phyloP scores from a whole-genome alignment of 2,329 filamentous ascomycete species.

The Claviceps sp. region DNA sequence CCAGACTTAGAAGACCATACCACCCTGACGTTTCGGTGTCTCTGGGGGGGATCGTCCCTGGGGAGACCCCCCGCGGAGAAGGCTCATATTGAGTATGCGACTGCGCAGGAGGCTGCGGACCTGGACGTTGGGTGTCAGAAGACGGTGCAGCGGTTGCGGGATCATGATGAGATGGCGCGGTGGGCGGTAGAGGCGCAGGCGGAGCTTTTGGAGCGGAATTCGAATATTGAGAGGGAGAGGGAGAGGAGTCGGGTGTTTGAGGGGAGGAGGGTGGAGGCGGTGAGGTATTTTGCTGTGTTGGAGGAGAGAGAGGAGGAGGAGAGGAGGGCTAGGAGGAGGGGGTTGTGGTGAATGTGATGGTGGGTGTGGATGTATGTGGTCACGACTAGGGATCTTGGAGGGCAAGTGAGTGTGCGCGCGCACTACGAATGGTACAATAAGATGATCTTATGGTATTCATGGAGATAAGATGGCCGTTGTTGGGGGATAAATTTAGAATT shows the following conservation, averaged over 20 bases:
- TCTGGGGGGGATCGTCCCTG: slow-evolving; percentile 40
- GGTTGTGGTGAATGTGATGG: too few relatives aligned
- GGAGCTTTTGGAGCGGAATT: slow-evolving; percentile 30
- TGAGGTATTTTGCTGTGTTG: slow-evolving; percentile 23
- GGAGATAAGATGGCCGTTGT: too few relatives aligned
- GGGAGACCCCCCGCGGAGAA: slow-evolving; percentile 19
- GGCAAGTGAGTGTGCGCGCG: too few relatives aligned
- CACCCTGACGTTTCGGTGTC: slow-evolving; percentile 38
- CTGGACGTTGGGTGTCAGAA: slow-evolving; percentile 36
- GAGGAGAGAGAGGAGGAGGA: slow-evolving; percentile 5
- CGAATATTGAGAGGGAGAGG: slow-evolving; percentile 31
- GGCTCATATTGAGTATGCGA: slow-evolving; percentile 20
- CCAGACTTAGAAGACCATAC: slow-evolving; percentile 26
- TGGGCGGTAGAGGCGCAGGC: slow-evolving; percentile 29
- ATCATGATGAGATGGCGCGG: slow-evolving; percentile 24
- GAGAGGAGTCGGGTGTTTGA: slow-evolving; percentile 38
- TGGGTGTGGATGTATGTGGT: too few relatives aligned
- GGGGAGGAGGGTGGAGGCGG: slow-evolving; percentile 30
- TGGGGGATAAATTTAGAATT: too few relatives aligned
- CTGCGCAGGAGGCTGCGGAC: slow-evolving; percentile 25
- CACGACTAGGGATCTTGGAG: too few relatives aligned
- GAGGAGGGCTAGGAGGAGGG: not conserved
- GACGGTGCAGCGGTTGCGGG: slow-evolving; percentile 31
- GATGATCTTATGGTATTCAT: too few relatives aligned
- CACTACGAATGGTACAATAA: too few relatives aligned